Evolutionary conservation across 306 rosid genomes (phyloP).

Genomic region (Gastrolobium bilobum): DNA sequence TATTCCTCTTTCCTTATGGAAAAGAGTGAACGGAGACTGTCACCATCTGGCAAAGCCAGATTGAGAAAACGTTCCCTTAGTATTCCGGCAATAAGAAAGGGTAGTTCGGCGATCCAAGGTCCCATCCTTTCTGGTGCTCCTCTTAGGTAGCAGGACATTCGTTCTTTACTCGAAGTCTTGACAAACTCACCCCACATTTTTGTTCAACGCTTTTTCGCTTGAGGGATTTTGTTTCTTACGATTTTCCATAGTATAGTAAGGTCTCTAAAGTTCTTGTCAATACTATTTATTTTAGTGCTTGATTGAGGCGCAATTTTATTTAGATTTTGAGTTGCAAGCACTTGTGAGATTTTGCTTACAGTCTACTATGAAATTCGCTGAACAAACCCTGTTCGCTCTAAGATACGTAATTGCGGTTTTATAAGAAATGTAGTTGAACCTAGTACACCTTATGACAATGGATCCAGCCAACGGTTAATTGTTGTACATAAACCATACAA

Average conservation of each 20-base stretch:
- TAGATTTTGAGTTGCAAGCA: constrained; percentile 27
- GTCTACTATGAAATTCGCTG: constrained; percentile 8
- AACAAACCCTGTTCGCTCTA: constrained; percentile 18
- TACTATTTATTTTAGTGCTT: constrained; percentile 12
- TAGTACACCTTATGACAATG: no score
- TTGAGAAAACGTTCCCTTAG: constrained; percentile 72
- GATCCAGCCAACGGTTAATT: no score
- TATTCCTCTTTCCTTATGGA: constrained; percentile 58
- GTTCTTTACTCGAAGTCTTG: not conserved
- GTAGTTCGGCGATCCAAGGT: constrained; percentile 53
- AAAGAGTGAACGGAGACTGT: constrained; percentile 52
- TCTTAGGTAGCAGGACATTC: constrained; percentile 48
- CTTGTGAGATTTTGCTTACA: constrained; percentile 30
- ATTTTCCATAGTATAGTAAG: constrained; percentile 33
- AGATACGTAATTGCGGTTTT: not conserved
- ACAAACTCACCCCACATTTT: not conserved
- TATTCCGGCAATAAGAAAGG: constrained; percentile 68
- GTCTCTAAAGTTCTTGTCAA: constrained; percentile 21
- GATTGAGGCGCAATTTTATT: constrained; percentile 30
- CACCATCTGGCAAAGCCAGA: constrained; percentile 57
- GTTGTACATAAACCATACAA: no score
- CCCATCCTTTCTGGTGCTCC: constrained; percentile 70
- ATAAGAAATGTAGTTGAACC: not conserved
- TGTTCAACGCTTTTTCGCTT: not conserved
- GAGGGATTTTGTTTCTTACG: constrained; percentile 23